phyloP scores from a whole-genome alignment of 495 filamentous ascomycete species.

The Penicillium subrubescens region DNA sequence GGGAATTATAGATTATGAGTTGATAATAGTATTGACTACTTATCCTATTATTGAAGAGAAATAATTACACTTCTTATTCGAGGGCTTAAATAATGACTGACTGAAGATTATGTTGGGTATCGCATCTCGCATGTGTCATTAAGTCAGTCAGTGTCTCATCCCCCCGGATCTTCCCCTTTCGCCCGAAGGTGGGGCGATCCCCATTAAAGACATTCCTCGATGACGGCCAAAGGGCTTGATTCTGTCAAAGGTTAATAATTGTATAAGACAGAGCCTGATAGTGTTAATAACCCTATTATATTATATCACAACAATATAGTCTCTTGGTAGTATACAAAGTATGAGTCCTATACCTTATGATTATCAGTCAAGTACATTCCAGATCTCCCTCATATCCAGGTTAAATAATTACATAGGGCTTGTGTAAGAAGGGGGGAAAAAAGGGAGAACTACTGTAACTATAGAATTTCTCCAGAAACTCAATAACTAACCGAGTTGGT shows the following conservation, averaged over 20 bases:
- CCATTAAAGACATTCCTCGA: neutral
- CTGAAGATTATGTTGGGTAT: neutral
- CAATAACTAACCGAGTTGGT: neutral
- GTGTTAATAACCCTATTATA: too few relatives aligned
- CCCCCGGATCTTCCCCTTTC: constrained; percentile 22
- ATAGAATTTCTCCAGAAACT: neutral
- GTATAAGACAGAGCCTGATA: too few relatives aligned
- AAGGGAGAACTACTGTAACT: too few relatives aligned
- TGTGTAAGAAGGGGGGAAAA: too few relatives aligned
- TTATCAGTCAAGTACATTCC: too few relatives aligned
- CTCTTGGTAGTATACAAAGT: too few relatives aligned
- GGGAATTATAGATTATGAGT: neutral
- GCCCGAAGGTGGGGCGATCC: constrained; percentile 10
- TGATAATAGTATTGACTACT: too few relatives aligned
- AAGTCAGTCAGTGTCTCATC: neutral
- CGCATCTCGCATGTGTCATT: neutral
- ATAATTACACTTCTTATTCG: neutral
- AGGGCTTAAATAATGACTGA: neutral
- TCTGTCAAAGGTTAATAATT: neutral
- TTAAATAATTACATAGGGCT: too few relatives aligned
- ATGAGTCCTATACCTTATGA: too few relatives aligned
- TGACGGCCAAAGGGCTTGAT: neutral
- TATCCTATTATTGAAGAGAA: neutral
- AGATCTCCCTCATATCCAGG: too few relatives aligned
- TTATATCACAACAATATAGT: too few relatives aligned